Evolutionary conservation across 352 stramenopile genomes (phyloP).

Genomic region (Blastocystis sp.): DNA sequence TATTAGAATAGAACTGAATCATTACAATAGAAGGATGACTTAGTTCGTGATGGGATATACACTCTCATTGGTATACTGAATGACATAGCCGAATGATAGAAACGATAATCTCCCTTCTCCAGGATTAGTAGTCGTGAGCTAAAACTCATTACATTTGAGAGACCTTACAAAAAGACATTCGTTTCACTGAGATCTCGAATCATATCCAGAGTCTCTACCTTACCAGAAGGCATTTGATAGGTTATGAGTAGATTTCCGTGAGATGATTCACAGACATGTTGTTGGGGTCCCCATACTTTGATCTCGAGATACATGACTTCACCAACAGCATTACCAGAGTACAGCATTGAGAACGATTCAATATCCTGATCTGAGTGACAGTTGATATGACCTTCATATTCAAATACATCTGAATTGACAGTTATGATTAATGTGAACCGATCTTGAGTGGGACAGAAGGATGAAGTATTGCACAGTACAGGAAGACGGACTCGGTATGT

Average conservation of each 20-base stretch:
- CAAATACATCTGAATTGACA: background rate
- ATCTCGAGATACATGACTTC: background rate
- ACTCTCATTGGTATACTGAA: background rate
- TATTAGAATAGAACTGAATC: no score
- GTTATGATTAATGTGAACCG: background rate
- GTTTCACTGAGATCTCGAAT: background rate
- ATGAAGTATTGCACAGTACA: background rate
- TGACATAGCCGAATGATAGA: background rate
- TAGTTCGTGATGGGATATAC: background rate
- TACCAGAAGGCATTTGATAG: background rate
- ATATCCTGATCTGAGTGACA: background rate
- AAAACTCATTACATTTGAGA: background rate
- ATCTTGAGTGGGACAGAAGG: background rate
- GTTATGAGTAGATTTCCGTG: background rate
- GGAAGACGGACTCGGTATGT: conserved; percentile 1
- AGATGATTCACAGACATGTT: background rate
- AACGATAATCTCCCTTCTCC: background rate
- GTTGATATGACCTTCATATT: background rate
- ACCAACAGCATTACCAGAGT: background rate
- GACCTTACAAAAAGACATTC: background rate
- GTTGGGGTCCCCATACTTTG: background rate
- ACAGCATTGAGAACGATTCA: background rate
- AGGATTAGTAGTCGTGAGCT: background rate
- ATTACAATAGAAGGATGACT: background rate
- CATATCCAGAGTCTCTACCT: background rate